phyloP scores from a whole-genome alignment of 2,329 filamentous ascomycete genomes.

The Monilinia laxa region DNA sequence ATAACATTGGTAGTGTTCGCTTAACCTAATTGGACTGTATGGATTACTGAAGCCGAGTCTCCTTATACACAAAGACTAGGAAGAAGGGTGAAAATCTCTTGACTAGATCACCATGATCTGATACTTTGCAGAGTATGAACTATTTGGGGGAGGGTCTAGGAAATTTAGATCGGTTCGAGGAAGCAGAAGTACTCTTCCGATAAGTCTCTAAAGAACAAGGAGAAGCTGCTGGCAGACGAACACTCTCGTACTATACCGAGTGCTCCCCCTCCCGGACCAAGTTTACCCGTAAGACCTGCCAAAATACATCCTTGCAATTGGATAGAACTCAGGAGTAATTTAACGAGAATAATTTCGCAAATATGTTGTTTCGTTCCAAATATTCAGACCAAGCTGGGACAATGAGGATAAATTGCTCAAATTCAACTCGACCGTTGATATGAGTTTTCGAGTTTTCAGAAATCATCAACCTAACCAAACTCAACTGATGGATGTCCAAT shows the following conservation, averaged over 20 bases:
- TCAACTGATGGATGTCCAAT: too few species aligned
- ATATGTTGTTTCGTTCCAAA: too few species aligned
- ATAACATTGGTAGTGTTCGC: conserved; percentile 18
- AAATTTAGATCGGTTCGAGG: neutral
- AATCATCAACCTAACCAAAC: too few species aligned
- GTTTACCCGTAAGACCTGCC: too few species aligned
- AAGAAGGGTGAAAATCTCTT: neutral
- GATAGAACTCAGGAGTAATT: too few species aligned
- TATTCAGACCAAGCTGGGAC: too few species aligned
- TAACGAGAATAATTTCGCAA: too few species aligned
- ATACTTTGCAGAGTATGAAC: neutral
- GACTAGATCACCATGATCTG: neutral
- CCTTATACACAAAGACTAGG: neutral
- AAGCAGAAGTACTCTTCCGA: neutral
- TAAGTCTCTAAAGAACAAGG: neutral
- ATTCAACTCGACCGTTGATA: too few species aligned
- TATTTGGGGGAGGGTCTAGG: neutral
- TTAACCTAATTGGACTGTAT: neutral
- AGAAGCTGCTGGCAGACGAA: neutral
- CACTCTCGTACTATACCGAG: neutral
- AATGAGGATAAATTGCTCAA: too few species aligned
- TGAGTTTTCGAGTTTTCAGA: too few species aligned
- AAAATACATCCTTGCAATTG: too few species aligned
- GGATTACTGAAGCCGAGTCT: neutral
- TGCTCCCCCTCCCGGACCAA: neutral